Evolutionary conservation across 1,139 yeast species (phyloP).

Genomic region (Pichia inconspicua): DNA sequence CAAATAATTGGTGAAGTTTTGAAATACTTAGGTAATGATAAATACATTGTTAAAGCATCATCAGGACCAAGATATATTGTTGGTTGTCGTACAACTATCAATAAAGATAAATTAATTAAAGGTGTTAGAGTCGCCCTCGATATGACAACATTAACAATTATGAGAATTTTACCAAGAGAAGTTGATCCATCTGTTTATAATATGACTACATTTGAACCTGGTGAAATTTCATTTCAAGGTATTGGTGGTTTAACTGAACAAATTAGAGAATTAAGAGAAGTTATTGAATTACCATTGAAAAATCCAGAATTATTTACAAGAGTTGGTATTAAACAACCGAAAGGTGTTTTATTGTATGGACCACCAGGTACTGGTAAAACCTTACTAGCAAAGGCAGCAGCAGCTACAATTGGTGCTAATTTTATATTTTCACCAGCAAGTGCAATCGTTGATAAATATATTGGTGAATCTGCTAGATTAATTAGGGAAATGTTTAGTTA

Average conservation of each 20-base stretch:
- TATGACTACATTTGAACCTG: constrained; percentile 97
- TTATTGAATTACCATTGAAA: constrained; percentile 91
- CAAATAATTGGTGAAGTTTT: constrained; percentile 96
- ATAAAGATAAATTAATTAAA: constrained; percentile 73
- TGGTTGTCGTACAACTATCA: constrained; percentile 91
- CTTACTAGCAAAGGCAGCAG: constrained; percentile 91
- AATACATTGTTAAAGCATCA: constrained; percentile 94
- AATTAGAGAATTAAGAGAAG: constrained; percentile 93
- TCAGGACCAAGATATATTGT: constrained; percentile 98
- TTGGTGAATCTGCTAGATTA: constrained; percentile 95
- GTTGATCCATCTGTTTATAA: constrained; percentile 97
- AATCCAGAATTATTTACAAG: constrained; percentile 94
- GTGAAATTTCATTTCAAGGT: constrained; percentile 88
- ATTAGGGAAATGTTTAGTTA: constrained; percentile 98
- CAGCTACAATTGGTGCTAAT: constrained; percentile 97
- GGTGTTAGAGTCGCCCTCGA: constrained; percentile 96
- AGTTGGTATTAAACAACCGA: constrained; percentile 97
- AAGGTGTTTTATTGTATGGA: constrained; percentile 93
- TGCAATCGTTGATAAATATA: constrained; percentile 96
- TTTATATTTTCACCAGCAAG: constrained; percentile 97
- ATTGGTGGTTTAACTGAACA: constrained; percentile 97
- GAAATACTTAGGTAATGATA: constrained; percentile 90
- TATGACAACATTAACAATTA: constrained; percentile 95
- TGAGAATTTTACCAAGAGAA: constrained; percentile 96
- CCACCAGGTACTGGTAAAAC: constrained; percentile 99